A percentile compares a stretch with the other conserved stretches of the same genome.
Conservation (phyloP, 176 grass and related monocot species). For the Avena atlantica region DNA sequence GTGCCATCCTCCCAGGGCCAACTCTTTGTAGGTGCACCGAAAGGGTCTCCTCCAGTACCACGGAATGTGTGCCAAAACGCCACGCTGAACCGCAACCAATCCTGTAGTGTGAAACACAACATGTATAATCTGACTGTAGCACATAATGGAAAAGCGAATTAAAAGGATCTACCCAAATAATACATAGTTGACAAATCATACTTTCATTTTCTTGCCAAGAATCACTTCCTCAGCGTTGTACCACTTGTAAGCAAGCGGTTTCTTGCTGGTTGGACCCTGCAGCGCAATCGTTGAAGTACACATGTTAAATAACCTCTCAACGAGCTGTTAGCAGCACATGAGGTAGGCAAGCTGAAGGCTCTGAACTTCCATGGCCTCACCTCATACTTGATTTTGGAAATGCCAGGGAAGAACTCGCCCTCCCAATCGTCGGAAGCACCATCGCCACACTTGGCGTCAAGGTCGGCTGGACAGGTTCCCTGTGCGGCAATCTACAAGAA, state of each 20-base stretch:
- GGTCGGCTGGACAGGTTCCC: slow-evolving; percentile 68
- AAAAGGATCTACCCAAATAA: background rate
- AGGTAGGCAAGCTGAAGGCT: background rate
- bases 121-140: background rate
- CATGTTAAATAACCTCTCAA: background rate
- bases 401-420: slow-evolving; percentile 82
- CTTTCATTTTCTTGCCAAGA: slow-evolving; percentile 98
- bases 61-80: slow-evolving; percentile 93
- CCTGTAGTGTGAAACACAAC: slow-evolving; percentile 40
- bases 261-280: slow-evolving; percentile 83
- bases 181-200: slow-evolving; percentile 1
- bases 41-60: slow-evolving; percentile 80
- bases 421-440: slow-evolving; percentile 61
- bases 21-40: slow-evolving; percentile 81
- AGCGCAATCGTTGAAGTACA: background rate
- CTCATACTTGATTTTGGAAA: slow-evolving; percentile 92
- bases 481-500: slow-evolving; percentile 48
- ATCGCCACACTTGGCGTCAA: slow-evolving; percentile 55
- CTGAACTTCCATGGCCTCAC: slow-evolving; percentile 38
- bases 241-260: slow-evolving; percentile 91
- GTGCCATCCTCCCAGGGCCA: slow-evolving; percentile 99
- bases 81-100: slow-evolving; percentile 91
- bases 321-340: background rate
- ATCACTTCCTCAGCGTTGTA: slow-evolving; percentile 91
- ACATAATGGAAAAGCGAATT: background rate